Conservation (phyloP, 495 filamentous ascomycete species). For the Penicillium parvum region DNA sequence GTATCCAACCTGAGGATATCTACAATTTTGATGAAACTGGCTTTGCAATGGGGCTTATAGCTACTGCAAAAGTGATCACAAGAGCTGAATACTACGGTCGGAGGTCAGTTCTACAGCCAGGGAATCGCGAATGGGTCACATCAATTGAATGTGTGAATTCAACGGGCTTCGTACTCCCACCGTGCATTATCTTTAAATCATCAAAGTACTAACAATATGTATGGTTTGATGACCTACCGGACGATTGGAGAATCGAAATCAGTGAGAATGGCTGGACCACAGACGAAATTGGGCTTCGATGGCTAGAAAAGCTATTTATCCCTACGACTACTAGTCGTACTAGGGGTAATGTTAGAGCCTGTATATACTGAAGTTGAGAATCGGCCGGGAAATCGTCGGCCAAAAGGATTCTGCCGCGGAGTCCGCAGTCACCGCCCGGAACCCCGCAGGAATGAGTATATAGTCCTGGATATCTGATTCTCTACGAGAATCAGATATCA, state of each 20-base stretch:
- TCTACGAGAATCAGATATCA: no score
- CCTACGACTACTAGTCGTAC: neutral
- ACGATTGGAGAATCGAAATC: constrained; percentile 23
- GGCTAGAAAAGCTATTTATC: constrained; percentile 18
- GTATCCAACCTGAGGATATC: no score
- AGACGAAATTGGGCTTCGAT: constrained; percentile 19
- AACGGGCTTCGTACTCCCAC: constrained; percentile 17
- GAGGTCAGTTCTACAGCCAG: constrained; percentile 22
- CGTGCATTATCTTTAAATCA: constrained; percentile 35
- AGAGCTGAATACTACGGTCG: constrained; percentile 17
- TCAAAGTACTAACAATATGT: constrained; percentile 11
- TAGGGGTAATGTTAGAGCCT: no score
- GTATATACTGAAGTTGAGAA: no score
- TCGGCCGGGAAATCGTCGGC: no score
- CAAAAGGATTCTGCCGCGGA: no score
- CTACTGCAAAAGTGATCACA: constrained; percentile 28
- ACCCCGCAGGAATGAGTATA: no score
- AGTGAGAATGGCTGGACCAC: constrained; percentile 31
- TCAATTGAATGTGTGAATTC: constrained; percentile 30
- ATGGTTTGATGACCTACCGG: constrained; percentile 27
- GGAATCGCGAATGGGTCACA: no score
- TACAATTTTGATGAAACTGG: constrained; percentile 46
- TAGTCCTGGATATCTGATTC: no score
- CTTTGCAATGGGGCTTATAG: constrained; percentile 37
- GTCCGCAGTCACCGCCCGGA: no score